Evolutionary conservation across 345 rosid species (phyloP).

Genomic region (Sisymbrium irio): DNA sequence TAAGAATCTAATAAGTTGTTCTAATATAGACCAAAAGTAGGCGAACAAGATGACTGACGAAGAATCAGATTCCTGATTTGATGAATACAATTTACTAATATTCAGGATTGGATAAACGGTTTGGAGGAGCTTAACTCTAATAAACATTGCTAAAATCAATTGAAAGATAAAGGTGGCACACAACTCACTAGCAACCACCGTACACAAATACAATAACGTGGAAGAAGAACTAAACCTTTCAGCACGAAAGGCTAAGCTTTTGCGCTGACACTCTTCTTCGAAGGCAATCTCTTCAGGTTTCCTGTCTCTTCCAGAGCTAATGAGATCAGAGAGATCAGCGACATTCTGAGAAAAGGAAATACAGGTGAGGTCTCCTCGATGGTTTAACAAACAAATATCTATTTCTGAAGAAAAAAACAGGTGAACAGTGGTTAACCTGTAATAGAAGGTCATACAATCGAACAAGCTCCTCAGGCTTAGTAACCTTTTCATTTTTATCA

Average conservation of each 20-base stretch:
- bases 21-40: not conserved
- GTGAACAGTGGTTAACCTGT: conserved; percentile 53
- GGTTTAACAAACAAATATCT: not conserved
- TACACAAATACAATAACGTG: conserved; percentile 3
- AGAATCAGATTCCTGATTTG: not conserved
- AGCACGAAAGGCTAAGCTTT: conserved; percentile 78
- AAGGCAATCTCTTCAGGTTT: conserved; percentile 88
- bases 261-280: conserved; percentile 68
- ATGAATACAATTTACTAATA: not conserved
- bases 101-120: not conserved
- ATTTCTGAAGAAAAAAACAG: not conserved
- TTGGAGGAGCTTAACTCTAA: conserved; percentile 9
- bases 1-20: not conserved
- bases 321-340: conserved; percentile 94
- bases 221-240: conserved; percentile 61
- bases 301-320: conserved; percentile 94
- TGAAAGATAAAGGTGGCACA: not conserved
- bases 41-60: not conserved
- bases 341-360: conserved; percentile 62
- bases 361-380: conserved; percentile 9
- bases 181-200: not conserved
- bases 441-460: conserved; percentile 85
- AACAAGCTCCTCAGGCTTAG: conserved; percentile 98
- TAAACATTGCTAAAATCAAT: not conserved
- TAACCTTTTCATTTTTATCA: conserved; percentile 82